Evolutionary conservation across 2,329 filamentous ascomycete species (phyloP).

Genomic region (Dactylellina drechsleri): DNA sequence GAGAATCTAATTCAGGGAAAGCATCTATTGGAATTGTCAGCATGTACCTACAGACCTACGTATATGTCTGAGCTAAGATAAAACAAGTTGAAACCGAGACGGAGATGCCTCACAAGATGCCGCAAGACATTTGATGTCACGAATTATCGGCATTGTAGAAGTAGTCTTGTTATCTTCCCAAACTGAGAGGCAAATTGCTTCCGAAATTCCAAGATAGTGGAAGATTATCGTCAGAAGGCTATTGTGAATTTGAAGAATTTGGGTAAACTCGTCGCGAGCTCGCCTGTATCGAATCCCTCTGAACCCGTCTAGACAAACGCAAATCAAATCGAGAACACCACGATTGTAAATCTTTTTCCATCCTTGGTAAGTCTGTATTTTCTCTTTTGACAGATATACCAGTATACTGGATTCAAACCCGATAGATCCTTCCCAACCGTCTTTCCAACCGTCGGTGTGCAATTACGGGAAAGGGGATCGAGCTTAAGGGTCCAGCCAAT

Average conservation of each 20-base stretch:
- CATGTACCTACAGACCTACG: too few species aligned
- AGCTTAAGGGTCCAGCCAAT: constrained; percentile 30
- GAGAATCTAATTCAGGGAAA: too few species aligned
- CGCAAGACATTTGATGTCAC: constrained; percentile 8
- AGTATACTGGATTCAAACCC: neutral
- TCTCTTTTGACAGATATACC: neutral
- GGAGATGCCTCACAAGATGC: constrained; percentile 7
- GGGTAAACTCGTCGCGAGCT: neutral
- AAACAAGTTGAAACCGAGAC: neutral
- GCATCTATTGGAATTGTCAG: too few species aligned
- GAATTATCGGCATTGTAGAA: too few species aligned
- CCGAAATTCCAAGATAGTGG: neutral
- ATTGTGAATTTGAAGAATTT: constrained; percentile 13
- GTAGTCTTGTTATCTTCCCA: neutral
- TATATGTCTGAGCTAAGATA: too few species aligned
- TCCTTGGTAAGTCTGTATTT: neutral
- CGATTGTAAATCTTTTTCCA: neutral
- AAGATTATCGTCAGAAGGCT: constrained; percentile 8
- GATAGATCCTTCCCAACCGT: constrained; percentile 27
- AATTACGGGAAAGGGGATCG: constrained; percentile 15
- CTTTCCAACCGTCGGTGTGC: too few species aligned
- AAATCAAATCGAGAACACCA: too few species aligned
- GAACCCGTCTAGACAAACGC: too few species aligned
- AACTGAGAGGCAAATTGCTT: neutral
- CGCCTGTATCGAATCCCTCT: too few species aligned